Base-by-base conservation (phyloP, 2,329 filamentous ascomycete species). In the Fusarium algeriense region DNA sequence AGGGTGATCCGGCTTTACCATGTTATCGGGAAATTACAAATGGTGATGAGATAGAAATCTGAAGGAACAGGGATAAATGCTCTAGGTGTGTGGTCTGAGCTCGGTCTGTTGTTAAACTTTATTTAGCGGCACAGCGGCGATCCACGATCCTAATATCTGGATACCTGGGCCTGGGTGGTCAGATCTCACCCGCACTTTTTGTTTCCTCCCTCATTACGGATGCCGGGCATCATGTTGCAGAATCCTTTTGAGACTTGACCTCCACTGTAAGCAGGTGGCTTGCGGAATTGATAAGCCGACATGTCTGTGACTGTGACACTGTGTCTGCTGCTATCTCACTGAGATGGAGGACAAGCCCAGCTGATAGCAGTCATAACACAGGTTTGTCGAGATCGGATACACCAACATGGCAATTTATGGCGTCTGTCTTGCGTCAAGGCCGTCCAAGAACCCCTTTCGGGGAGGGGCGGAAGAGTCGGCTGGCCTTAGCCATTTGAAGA, bases 21-120 rank as follows among this genome's bases (percentile, higher is more conserved):
- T 54, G 34, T 26, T 55, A 50, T 55, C 41, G 60, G 53, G 54
- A 70, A 48, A 70, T 67, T 69, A 28, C 35, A 38, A 41, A 43
- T 62, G 14, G n/a, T 34, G 30, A 34, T 28, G 60, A 64, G 50
- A 23, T 55, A 30, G 53, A 49, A 49, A 55, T 55, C 54, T 43
- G 28, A 44, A 50, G 37, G 3, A 34, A 40, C 54, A 45, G 37
- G 64, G 61, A 50, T 67, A 20, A 19, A 19, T 35, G 38, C 37
- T 23, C 23, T 38, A n/a, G 38, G 54, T 38, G 32, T 56, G 35
- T 46, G 38, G 32, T 34, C 56, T 38, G 41, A 40, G 61, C 26
- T 52, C 19, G 28, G 10, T 38, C n/a, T 35, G 17, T 28, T 38
- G 48, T 38, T 64, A 44, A 49, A 34, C 52, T 38, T 65, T 65